phyloP scores from a whole-genome alignment of 140 eudicot genomes.

The Oenanthe javanica region DNA sequence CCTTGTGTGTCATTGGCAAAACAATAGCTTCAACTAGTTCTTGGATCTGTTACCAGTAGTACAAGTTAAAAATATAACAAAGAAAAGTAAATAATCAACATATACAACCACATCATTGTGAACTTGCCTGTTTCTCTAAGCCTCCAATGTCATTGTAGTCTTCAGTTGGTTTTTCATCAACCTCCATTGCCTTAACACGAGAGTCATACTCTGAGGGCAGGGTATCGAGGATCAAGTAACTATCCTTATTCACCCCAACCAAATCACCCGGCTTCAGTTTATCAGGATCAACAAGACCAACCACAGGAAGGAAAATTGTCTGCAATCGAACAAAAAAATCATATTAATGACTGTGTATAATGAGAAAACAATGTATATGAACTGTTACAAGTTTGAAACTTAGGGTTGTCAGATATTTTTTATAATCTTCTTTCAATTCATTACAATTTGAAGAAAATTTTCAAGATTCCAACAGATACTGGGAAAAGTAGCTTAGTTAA shows the following conservation, averaged over 20 bases:
- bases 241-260: slow-evolving; percentile 97
- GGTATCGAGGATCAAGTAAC: slow-evolving; percentile 86
- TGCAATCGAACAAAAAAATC: slow-evolving; percentile 22
- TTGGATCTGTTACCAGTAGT: slow-evolving; percentile 57
- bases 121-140: slow-evolving; percentile 78
- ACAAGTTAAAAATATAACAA: slow-evolving; percentile 2
- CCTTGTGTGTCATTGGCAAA: slow-evolving; percentile 95
- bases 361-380: neutral
- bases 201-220: slow-evolving; percentile 94
- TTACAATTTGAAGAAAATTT: too few relatives aligned
- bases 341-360: neutral
- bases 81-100: neutral
- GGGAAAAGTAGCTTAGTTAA: neutral
- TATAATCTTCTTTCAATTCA: too few relatives aligned
- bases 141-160: slow-evolving; percentile 97
- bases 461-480: neutral
- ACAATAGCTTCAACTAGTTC: slow-evolving; percentile 96
- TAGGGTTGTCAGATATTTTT: neutral
- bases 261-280: slow-evolving; percentile 89
- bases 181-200: slow-evolving; percentile 98
- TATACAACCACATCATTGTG: neutral
- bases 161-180: slow-evolving; percentile 98
- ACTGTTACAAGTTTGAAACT: neutral
- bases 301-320: slow-evolving; percentile 96
- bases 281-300: slow-evolving; percentile 96